Base-by-base conservation (phyloP, 2,329 filamentous ascomycete species). In the Zymoseptoria passerinii region DNA sequence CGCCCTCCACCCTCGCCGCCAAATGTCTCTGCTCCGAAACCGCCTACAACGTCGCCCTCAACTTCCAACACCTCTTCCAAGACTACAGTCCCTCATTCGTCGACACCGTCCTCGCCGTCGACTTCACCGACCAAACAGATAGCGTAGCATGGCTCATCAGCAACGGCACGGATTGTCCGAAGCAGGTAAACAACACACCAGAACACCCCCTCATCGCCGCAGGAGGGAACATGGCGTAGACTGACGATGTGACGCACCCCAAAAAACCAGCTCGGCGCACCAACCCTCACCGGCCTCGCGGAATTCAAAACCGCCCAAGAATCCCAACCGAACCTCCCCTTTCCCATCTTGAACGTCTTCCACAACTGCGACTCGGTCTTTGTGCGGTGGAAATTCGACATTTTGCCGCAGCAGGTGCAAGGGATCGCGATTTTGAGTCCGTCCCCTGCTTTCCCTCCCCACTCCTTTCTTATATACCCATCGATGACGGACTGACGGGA, bases 51-150 rank as follows among this genome's bases (percentile, higher is more conserved):
- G 61, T 68, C 23, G 66, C 61, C 44, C 58, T 63, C 35, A 66
- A 66, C 56, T 68, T 68, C 59, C 63, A 60, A 28, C 55, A 59
- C 9, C 61, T 66, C 48, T 66, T 68, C 52, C 62, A 58, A 40
- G 61, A 65, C 57, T 68, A 66, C 57, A 61, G 58, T 35, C 60
- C 62, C 28, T 60, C 53, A 16, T 58, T 65, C 27, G 66, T 63
- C 48, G 58, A 66, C 9, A 48, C 56, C 7, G 61, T 58, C 20
- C 51, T 67, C 16, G 57, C 63, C 48, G 35, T 54, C 44, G 60
- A 63, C 57, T 63, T 65, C 49, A 62, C 59, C 29, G 67, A 69
- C 56, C 65, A 69, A 35, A 65, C 67, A 5, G 67, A 69, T 54
- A 65, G 62, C 44, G 67, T 67, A 49, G 60, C 58, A 28, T 67